These are phyloP conservation scores for Fraxinus velutina DNA, from an alignment of 305 asterid species.

Conservation along the genomic window DNA sequence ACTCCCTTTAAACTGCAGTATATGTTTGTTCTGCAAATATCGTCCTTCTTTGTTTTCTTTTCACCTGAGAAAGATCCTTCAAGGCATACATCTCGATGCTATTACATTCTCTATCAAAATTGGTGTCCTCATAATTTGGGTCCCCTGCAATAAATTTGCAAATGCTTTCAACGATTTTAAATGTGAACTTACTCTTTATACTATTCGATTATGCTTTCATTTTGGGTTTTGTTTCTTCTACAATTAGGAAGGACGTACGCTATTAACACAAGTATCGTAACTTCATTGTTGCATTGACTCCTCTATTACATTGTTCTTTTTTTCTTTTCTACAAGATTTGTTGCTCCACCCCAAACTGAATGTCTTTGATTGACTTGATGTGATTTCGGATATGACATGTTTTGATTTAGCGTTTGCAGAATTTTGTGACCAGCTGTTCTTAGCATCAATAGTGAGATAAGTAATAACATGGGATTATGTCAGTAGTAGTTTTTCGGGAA, in stretches of 20 bases:
- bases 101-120: neutral
- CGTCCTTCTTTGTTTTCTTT: neutral
- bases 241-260: neutral
- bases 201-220: neutral
- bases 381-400: neutral
- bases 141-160: neutral
- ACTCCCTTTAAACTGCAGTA: conserved; percentile 16
- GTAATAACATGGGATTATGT: neutral
- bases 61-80: neutral
- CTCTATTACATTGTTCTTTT: neutral
- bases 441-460: neutral
- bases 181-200: neutral
- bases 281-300: neutral
- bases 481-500: neutral
- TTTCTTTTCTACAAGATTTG: neutral
- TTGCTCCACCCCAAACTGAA: neutral
- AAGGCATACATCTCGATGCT: neutral
- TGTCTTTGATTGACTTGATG: neutral
- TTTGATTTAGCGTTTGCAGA: neutral
- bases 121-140: neutral
- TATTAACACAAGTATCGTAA: neutral
- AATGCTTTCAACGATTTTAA: neutral
- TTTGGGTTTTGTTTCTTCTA: conserved; percentile 8
- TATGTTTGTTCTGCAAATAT: neutral
- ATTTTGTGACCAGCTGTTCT: neutral